A percentile compares a stretch with the other conserved stretches of the same genome.
Evolutionary conservation across 2,329 filamentous ascomycete species (phyloP).

Genomic region (Colletotrichum sp.): DNA sequence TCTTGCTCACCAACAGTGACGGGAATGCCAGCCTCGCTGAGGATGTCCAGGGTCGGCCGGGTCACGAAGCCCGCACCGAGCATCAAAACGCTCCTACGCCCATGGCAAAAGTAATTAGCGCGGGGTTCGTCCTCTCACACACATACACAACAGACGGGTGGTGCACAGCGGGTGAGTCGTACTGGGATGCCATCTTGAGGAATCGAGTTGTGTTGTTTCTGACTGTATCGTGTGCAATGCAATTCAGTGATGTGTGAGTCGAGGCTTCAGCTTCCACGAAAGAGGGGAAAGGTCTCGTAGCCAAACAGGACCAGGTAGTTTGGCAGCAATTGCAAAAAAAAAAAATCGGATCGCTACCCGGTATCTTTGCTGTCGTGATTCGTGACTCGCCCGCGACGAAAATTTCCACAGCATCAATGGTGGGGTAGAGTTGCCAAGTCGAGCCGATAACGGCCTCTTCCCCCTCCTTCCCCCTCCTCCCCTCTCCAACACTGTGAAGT

Average conservation of each 20-base stretch:
- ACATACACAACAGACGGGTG: background rate
- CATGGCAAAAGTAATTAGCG: background rate
- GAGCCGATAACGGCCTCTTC: constrained; percentile 12
- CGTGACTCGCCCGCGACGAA: constrained; percentile 9
- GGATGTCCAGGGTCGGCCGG: constrained; percentile 68
- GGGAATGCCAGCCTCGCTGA: constrained; percentile 62
- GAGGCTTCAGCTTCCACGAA: background rate
- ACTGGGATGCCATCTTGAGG: constrained; percentile 17
- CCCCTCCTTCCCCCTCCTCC: background rate
- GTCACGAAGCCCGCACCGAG: constrained; percentile 65
- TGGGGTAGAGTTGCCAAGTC: constrained; percentile 6
- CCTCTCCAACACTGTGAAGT: background rate
- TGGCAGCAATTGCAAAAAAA: background rate
- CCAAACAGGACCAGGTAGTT: background rate
- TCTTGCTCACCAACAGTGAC: constrained; percentile 66
- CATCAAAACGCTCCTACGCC: constrained; percentile 37
- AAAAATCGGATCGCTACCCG: background rate
- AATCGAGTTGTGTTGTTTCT: background rate
- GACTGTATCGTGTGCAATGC: background rate
- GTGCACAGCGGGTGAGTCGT: background rate
- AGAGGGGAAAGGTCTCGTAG: background rate
- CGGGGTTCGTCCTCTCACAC: background rate
- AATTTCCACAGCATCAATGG: constrained; percentile 6
- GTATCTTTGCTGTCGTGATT: background rate
- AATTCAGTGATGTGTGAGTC: background rate